These are phyloP conservation scores for Candida andamanensis DNA, from an alignment of 805 yeast species.

Conservation along the genomic window DNA sequence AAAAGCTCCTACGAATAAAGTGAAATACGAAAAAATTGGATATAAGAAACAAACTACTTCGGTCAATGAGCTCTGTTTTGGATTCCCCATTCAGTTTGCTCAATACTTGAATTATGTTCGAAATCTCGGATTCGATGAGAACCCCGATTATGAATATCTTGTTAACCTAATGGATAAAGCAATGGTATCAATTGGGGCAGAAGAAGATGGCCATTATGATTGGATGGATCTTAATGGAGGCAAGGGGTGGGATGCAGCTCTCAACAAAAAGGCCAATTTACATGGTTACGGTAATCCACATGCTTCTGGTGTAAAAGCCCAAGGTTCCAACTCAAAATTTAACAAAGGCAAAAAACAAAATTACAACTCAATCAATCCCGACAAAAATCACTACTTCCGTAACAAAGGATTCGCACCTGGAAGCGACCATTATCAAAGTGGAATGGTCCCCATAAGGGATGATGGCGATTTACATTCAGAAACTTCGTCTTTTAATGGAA, in stretches of 20 bases:
- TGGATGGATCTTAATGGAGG: slow-evolving; percentile 81
- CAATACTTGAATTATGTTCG: slow-evolving; percentile 68
- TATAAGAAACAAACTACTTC: slow-evolving; percentile 71
- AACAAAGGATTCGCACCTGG: slow-evolving; percentile 9
- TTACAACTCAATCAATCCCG: slow-evolving; percentile 14
- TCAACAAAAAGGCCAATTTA: slow-evolving; percentile 72
- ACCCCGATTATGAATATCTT: slow-evolving; percentile 75
- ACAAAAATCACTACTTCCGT: slow-evolving; percentile 13
- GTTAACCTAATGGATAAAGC: slow-evolving; percentile 75
- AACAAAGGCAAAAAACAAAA: slow-evolving; percentile 14
- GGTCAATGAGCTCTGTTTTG: slow-evolving; percentile 55
- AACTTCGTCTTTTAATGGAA: slow-evolving; percentile 26
- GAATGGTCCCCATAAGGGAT: slow-evolving; percentile 28
- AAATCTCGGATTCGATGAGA: slow-evolving; percentile 67
- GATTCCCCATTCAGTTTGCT: slow-evolving; percentile 69
- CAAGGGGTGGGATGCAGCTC: slow-evolving; percentile 72
- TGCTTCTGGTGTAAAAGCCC: slow-evolving; percentile 37
- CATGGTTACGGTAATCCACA: slow-evolving; percentile 79
- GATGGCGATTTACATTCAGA: slow-evolving; percentile 37
- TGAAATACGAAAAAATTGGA: slow-evolving; percentile 79
- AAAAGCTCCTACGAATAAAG: slow-evolving; percentile 80
- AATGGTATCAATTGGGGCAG: slow-evolving; percentile 47
- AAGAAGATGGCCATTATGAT: slow-evolving; percentile 60
- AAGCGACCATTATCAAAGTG: slow-evolving; percentile 17
- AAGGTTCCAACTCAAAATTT: slow-evolving; percentile 10